Conservation (phyloP, 176 grass and related monocot species). For the Thinopyrum elongatum region DNA sequence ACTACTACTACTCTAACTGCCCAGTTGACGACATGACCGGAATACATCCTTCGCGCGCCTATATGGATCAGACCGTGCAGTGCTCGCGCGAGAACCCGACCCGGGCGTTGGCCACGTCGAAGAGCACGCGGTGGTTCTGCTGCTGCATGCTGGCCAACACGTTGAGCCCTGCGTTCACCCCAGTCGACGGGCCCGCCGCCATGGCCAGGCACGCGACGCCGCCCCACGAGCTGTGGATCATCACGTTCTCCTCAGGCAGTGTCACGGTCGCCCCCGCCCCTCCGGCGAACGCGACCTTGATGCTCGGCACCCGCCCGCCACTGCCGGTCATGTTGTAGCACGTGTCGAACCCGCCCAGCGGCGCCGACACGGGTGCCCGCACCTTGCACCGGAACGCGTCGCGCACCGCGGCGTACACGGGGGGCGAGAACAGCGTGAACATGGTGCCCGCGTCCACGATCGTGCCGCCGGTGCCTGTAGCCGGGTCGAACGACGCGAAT, state of each 20-base stretch:
- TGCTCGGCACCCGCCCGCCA: conserved; percentile 7
- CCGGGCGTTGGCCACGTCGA: conserved; percentile 64
- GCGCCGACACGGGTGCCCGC: conserved; percentile 19
- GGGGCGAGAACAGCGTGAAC: conserved; percentile 63
- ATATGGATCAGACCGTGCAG: conserved; percentile 37
- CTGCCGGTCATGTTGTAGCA: conserved; percentile 58
- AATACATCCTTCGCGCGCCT: background rate
- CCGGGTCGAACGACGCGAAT: conserved; percentile 59
- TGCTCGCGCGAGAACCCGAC: conserved; percentile 73
- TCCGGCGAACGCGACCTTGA: conserved; percentile 53
- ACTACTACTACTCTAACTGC: too few relatives aligned
- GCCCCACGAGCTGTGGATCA: conserved; percentile 66
- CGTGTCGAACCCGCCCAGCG: conserved; percentile 82
- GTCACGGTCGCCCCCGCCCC: conserved; percentile 41
- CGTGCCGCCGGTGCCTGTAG: conserved; percentile 58
- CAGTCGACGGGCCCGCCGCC: conserved; percentile 52
- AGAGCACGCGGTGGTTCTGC: conserved; percentile 81
- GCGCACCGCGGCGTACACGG: conserved; percentile 71
- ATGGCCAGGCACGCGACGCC: conserved; percentile 67
- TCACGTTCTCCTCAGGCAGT: conserved; percentile 69
- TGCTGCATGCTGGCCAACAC: conserved; percentile 90
- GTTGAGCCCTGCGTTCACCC: conserved; percentile 63
- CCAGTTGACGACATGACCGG: too few relatives aligned
- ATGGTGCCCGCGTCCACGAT: conserved; percentile 80
- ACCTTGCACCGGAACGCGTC: conserved; percentile 63